Conservation (phyloP, 2,329 filamentous ascomycete genomes). For the Fusarium sp. region DNA sequence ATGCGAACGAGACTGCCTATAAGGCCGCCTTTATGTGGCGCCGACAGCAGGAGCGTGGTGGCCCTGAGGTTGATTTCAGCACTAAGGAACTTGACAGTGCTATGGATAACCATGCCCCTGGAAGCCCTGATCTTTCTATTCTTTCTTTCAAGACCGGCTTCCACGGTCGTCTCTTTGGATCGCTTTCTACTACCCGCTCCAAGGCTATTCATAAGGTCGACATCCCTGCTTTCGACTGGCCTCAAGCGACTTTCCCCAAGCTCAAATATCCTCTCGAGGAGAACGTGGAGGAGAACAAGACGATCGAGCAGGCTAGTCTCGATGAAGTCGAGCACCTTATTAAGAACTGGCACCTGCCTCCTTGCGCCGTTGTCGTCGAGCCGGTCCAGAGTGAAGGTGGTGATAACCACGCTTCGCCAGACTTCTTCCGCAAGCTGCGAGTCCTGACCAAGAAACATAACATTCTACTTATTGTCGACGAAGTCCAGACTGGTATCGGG, state of each 20-base stretch:
- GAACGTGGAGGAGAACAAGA: constrained; percentile 82
- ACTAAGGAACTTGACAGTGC: constrained; percentile 76
- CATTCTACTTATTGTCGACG: constrained; percentile 89
- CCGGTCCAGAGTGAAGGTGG: constrained; percentile 94
- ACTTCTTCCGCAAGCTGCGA: constrained; percentile 87
- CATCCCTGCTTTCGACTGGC: constrained; percentile 95
- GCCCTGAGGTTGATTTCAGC: constrained; percentile 80
- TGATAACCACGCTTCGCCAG: constrained; percentile 90
- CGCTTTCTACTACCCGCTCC: constrained; percentile 86
- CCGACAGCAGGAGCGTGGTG: constrained; percentile 82
- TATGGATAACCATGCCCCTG: constrained; percentile 85
- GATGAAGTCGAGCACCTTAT: constrained; percentile 87
- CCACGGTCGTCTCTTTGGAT: constrained; percentile 90
- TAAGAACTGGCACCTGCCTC: constrained; percentile 79
- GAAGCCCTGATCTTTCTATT: constrained; percentile 81
- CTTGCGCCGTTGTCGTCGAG: constrained; percentile 85
- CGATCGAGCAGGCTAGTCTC: constrained; percentile 82
- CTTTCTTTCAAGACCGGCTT: constrained; percentile 89
- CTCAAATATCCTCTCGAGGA: constrained; percentile 89
- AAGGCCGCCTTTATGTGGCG: constrained; percentile 97
- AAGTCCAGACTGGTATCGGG: constrained; percentile 93
- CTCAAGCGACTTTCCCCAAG: constrained; percentile 84
- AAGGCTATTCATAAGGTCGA: constrained; percentile 96
- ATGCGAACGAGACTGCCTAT: constrained; percentile 94
- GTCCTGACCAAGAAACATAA: constrained; percentile 80